Base-by-base conservation (phyloP, 495 filamentous ascomycete genomes). In the Astrothelium macrocarpum region DNA sequence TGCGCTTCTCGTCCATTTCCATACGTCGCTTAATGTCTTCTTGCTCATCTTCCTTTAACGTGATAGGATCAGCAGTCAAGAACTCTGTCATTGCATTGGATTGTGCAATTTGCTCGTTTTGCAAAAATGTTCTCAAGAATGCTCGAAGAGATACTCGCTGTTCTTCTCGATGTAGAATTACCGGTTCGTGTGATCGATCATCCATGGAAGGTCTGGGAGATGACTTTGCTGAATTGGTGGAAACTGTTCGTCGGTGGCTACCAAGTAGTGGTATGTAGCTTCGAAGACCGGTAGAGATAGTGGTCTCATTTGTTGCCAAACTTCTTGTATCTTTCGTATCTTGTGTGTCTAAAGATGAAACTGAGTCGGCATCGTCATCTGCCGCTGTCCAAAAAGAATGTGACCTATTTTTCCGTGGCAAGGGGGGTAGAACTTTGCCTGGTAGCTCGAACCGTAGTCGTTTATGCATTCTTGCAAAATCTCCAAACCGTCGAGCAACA, bases 101-200 rank as follows among this genome's bases (percentile, higher is more conserved):
- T 25, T 85, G 80, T 26, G 95, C 88, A 53, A 91, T 85, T 60
- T 90, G 88, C 46, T 87, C 83, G 64, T 96, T 94, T 42, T 92
- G 86, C 26, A 98, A 75, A 2, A 97, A 78, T 2, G 84, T 88
- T 14, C 94, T 84, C 23, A 98, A 76, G 71, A 94, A 97, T 2
- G 95, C 93, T 46, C 94, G 85, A 12, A 97, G 78, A 2, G 92
- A 96, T 34, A 98, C 87, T 63, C 94, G 83, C 74, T 98, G 94
- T 64, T 87, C 89, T 75, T 98, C 94, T 20, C 94, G 83, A 75
- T 87, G 94, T 20, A 98, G 81, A 0, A 87, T 56, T 9, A 56
- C 49, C 9, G n/a, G 20, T 28, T 56, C 49, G 0, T 56, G 49
- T 16, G 20, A 25, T 29, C 49, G 49, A n/a, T 56, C 49, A 29